Conservation (phyloP, 1,284 basidiomycete species). For the Trametes pubescens region DNA sequence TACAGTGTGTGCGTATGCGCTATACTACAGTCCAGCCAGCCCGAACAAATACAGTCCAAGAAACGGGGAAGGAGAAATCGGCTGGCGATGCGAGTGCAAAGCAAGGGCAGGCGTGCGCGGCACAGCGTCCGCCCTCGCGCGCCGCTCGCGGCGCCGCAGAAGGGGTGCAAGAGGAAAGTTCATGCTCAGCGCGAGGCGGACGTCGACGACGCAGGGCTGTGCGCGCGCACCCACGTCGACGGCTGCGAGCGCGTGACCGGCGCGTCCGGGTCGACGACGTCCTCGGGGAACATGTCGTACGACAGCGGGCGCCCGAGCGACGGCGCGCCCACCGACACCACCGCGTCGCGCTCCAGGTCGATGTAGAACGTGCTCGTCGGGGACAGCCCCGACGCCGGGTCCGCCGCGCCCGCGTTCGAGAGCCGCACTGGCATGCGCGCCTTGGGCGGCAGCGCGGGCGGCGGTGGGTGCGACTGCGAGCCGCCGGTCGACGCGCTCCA, state of each 20-base stretch:
- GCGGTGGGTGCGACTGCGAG: constrained; percentile 26
- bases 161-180: not conserved
- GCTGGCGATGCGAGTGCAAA: constrained; percentile 27
- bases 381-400: constrained; percentile 17
- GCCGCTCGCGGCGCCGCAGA: not conserved
- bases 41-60: not conserved
- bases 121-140: constrained; percentile 27
- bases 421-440: constrained; percentile 17
- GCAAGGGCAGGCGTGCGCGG: constrained; percentile 19
- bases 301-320: constrained; percentile 31
- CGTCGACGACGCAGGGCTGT: constrained; percentile 33
- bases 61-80: constrained; percentile 14
- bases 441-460: constrained; percentile 30
- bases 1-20: constrained; percentile 15
- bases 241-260: constrained; percentile 60
- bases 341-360: constrained; percentile 31
- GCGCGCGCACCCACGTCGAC: constrained; percentile 66
- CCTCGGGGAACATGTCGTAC: constrained; percentile 49
- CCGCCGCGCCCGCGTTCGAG: not conserved
- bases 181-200: constrained; percentile 5
- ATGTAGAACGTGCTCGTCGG: constrained; percentile 35
- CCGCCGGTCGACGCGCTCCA: constrained; percentile 33
- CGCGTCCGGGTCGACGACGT: constrained; percentile 56
- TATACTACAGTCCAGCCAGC: constrained; percentile 21
- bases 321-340: constrained; percentile 24